Evolutionary conservation across 202 grass and related monocot species (phyloP).

Genomic region (Brachypodium distachyon): DNA sequence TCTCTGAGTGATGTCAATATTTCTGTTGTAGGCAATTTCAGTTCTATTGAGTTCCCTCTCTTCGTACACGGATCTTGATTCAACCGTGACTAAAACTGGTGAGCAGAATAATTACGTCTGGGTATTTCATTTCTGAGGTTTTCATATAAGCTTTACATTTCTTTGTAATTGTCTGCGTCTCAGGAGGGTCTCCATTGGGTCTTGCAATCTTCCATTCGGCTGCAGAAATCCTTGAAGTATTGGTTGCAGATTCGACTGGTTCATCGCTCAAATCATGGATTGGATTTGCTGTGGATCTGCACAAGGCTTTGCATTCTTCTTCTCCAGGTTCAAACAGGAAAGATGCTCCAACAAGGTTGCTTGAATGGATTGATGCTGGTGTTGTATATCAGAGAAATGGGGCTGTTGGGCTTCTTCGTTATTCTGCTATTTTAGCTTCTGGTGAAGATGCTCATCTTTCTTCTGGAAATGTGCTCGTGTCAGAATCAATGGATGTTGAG

Average conservation of each 20-base stretch:
- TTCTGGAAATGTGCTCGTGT: constrained; percentile 83
- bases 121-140: constrained; percentile 13
- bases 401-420: constrained; percentile 72
- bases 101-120: constrained; percentile 15
- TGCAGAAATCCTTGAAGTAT: constrained; percentile 91
- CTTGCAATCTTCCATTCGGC: constrained; percentile 92
- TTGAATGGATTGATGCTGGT: constrained; percentile 98
- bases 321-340: constrained; percentile 92
- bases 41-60: constrained; percentile 73
- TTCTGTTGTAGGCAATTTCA: constrained; percentile 60
- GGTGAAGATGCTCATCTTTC: constrained; percentile 95
- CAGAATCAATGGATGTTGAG: constrained; percentile 90
- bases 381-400: constrained; percentile 97
- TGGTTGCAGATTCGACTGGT: constrained; percentile 85
- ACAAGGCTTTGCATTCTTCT: constrained; percentile 88
- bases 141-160: constrained; percentile 11
- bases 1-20: constrained; percentile 7
- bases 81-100: constrained; percentile 52
- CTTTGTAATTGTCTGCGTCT: constrained; percentile 9
- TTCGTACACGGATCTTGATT: constrained; percentile 74
- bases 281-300: constrained; percentile 78
- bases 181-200: constrained; percentile 75
- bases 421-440: constrained; percentile 86
- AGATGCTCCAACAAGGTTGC: constrained; percentile 87
- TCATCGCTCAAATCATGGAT: constrained; percentile 90